Conservation (phyloP, 306 rosid species). For the Medicago truncatula region MtrunA17r5.0-ANR NC_053045.1:62114501-62115000, state of each 20-base stretch:
- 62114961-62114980: constrained; percentile 35
- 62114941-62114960: not conserved
- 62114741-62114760: constrained; percentile 57
- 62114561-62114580: constrained; percentile 19
- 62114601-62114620: not conserved
- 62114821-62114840: constrained; percentile 34
- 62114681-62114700: too few relatives aligned
- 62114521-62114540: not conserved
- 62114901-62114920: constrained; percentile 1
- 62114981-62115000: constrained; percentile 33
- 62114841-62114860: constrained; percentile 57
- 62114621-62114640: not conserved
- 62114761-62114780: constrained; percentile 35
- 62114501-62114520: constrained; percentile 17
- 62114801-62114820: too few relatives aligned
- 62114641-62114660: too few relatives aligned
- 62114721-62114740: constrained; percentile 23
- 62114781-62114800: too few relatives aligned
- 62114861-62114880: constrained; percentile 45
- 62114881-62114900: too few relatives aligned
- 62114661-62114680: too few relatives aligned
- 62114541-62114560: constrained; percentile 24
- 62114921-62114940: not conserved
- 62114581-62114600: not conserved
- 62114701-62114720: not conserved